Conservation (phyloP, 371 early-diverging fungal species). For the Gilbertella persicaria region DNA sequence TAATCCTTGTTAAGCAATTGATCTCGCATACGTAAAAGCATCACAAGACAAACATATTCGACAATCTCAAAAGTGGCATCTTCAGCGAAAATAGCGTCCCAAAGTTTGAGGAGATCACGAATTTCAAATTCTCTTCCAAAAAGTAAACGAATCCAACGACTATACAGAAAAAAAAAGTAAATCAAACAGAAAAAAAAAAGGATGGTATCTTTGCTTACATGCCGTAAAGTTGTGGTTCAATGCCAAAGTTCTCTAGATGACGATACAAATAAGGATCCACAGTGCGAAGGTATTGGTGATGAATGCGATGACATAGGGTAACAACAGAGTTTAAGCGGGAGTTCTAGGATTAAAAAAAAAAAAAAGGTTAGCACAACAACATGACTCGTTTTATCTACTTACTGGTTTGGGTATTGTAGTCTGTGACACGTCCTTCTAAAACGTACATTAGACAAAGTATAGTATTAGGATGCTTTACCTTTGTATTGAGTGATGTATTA, state of each 20-base stretch:
- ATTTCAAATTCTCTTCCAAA: constrained; percentile 89
- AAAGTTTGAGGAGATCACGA: constrained; percentile 70
- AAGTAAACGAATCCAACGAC: constrained; percentile 91
- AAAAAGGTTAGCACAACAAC: no score
- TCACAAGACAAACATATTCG: constrained; percentile 79
- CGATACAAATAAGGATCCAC: constrained; percentile 71
- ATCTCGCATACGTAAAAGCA: constrained; percentile 75
- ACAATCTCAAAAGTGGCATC: constrained; percentile 72
- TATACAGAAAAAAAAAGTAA: constrained; percentile 17
- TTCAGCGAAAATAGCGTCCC: constrained; percentile 90
- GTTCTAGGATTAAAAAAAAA: constrained; percentile 7
- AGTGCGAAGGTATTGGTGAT: constrained; percentile 67
- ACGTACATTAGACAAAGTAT: background rate
- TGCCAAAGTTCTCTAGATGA: constrained; percentile 71
- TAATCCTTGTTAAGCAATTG: constrained; percentile 77
- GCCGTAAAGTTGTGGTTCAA: constrained; percentile 94
- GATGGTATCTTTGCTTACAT: constrained; percentile 55
- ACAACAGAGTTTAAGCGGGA: constrained; percentile 69
- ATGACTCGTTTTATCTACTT: no score
- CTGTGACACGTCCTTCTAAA: no score
- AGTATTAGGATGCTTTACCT: constrained; percentile 23
- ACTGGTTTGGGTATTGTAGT: no score
- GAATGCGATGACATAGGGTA: constrained; percentile 70
- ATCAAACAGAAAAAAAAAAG: background rate
- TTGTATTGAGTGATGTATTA: constrained; percentile 24